Evolutionary conservation across 2,329 filamentous ascomycete species (phyloP), one percentile per base, ranked within the genome.

Genomic region (Fusarium staphyleae): DNA sequence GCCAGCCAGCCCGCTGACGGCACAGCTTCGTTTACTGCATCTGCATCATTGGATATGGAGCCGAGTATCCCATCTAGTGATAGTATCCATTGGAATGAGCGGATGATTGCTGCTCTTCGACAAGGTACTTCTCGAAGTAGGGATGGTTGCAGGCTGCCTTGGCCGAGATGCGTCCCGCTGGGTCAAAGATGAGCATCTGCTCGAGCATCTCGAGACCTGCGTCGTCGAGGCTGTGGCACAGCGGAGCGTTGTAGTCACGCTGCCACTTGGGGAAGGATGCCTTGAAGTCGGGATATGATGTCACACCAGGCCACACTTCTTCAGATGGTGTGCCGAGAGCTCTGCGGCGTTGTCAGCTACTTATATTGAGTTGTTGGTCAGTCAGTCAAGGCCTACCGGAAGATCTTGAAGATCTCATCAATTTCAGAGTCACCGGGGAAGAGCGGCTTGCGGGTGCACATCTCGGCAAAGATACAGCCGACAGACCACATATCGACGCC

Each of bases 401-500:
- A 96, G 72, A 77, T 77, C 55, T 74, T 76, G 63, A 77, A 76
- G 59, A 76, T 77, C 60, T 77, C 74, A 54, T 77, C 75, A 69
- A 77, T 77, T 45, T 77, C 74, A 88, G 90, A 95, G 72, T 96
- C 92, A 52, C 92, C 92, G 11, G 92, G 91, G 79, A 96, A 96
- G 35, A 96, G 81, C 5, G 92, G 91, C 77, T 96, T 96, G 68
- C 91, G 86, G 2, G 92, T 96, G 76, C 91, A 96, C 93, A 96
- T 96, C 75, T 96, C 92, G 9, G 93, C 92, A 73, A 96, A 96
- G 74, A 96, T 96, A 74, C 91, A 95, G 57, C 92, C 92, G 42
- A 93, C 87, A 26, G 90, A 95, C 92, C 92, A 96, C 90, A 96
- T 96, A 70, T 96, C 92, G 34, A 96, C 91, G 51, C 92, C 92